These are phyloP conservation scores for Sporisorium iseilematis-ciliati DNA, from an alignment of 1,284 basidiomycete species.

Conservation along the genomic window DNA sequence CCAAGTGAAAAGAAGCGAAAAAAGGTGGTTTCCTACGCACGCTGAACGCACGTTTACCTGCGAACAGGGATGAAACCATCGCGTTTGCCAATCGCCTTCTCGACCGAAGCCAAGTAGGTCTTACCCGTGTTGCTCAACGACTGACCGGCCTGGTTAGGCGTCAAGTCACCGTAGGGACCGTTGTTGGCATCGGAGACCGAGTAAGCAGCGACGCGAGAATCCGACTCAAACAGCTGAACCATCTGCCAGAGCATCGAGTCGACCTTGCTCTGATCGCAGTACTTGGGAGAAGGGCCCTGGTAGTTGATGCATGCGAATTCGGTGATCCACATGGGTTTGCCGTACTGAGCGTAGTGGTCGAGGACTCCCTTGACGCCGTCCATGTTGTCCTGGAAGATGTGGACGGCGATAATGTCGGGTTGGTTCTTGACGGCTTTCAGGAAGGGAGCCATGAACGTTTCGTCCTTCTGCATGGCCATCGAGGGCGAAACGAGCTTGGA, in stretches of 20 bases:
- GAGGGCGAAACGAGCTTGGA: slow-evolving; percentile 55
- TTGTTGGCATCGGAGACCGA: slow-evolving; percentile 56
- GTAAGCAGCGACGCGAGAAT: slow-evolving; percentile 53
- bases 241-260: slow-evolving; percentile 45
- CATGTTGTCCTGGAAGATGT: slow-evolving; percentile 62
- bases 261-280: slow-evolving; percentile 49
- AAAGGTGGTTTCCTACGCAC: neutral
- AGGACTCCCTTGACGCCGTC: slow-evolving; percentile 51
- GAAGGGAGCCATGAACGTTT: slow-evolving; percentile 52
- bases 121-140: slow-evolving; percentile 39
- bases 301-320: slow-evolving; percentile 59
- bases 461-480: slow-evolving; percentile 59
- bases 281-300: slow-evolving; percentile 41
- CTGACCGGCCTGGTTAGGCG: slow-evolving; percentile 46
- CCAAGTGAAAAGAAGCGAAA: slow-evolving; percentile 1
- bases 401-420: slow-evolving; percentile 61
- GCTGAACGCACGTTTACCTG: slow-evolving; percentile 4
- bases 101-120: slow-evolving; percentile 35
- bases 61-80: slow-evolving; percentile 30
- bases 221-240: slow-evolving; percentile 54
- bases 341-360: slow-evolving; percentile 56
- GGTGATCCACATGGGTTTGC: slow-evolving; percentile 59
- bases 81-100: slow-evolving; percentile 19
- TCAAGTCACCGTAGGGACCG: slow-evolving; percentile 44
- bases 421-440: slow-evolving; percentile 45